Conservation (phyloP, 176 grass and related monocot species). For the Cenchrus fungigraminus region DNA sequence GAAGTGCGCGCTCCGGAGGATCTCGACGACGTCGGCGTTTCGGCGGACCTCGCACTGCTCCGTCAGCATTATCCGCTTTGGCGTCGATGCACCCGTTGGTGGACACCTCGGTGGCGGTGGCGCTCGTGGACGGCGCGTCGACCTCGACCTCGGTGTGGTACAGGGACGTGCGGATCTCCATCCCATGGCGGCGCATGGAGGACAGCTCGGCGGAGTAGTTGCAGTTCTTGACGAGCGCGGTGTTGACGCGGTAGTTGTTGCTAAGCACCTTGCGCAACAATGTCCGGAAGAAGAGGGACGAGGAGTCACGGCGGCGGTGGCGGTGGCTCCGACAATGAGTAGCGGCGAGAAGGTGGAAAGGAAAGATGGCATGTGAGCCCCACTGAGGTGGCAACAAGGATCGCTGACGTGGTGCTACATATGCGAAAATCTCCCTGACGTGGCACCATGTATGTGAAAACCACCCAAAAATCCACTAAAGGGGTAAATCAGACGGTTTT, state of each 20-base stretch:
- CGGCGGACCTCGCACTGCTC: constrained; percentile 50
- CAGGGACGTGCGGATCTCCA: constrained; percentile 64
- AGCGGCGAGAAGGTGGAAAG: not conserved
- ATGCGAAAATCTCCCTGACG: too few species aligned
- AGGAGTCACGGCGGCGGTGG: constrained; percentile 40
- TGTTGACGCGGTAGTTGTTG: constrained; percentile 81
- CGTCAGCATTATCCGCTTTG: constrained; percentile 8
- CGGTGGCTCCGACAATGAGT: not conserved
- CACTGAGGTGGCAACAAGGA: too few species aligned
- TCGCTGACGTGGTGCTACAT: too few species aligned
- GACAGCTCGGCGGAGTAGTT: constrained; percentile 66
- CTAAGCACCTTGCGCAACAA: constrained; percentile 77
- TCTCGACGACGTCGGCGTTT: constrained; percentile 89
- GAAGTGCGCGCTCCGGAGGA: constrained; percentile 89
- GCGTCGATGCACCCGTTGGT: not conserved
- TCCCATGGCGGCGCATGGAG: constrained; percentile 19
- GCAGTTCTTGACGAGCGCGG: constrained; percentile 84
- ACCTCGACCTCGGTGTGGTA: constrained; percentile 46
- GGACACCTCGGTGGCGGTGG: not conserved
- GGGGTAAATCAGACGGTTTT: too few species aligned
- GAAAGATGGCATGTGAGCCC: too few species aligned
- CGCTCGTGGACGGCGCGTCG: not conserved
- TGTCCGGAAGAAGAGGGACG: constrained; percentile 71
- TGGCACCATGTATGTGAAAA: too few species aligned
- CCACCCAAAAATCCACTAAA: too few species aligned